Evolutionary conservation across 1,284 basidiomycete genomes (phyloP), one percentile per base, ranked within the genome.

Genomic region (Puccinia triticina): DNA sequence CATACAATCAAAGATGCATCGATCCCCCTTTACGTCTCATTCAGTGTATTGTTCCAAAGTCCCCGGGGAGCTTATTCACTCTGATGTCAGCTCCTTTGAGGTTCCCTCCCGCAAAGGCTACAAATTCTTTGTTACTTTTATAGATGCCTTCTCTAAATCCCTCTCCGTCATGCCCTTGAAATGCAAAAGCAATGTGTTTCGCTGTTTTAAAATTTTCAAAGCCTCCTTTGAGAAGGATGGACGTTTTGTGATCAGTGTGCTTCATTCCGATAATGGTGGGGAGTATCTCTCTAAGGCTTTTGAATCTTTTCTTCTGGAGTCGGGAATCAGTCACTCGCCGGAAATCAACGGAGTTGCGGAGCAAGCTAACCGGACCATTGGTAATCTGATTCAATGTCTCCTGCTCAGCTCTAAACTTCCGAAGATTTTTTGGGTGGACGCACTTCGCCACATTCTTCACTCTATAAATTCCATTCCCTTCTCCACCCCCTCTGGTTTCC

Each of bases 261-360:
- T 83, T 21, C 57, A 59, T 34, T 64, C 67, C 34, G 83, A 83
- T 69, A 82, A 79, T 57, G 83, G 83, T 7, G 50, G 53, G 23
- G 83, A 84, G 71, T 84, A 83, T 55, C 69, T 57, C 23, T 61
- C 57, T 23, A 74, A 61, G 21, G 26, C 40, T 0, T 82, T 82
- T 43, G 37, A 37, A 16, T 26, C 29, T 23, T 83, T 59, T 40
- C 32, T 75, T 26, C 18, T 40, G 40, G 21, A 3, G 18, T 18
- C 21, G 2, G 83, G 83, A 3, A 84, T 83, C 73, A 53, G 16
- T 12, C 69, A 73, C 66, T 72, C 82, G 10, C 83, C 82, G 10
- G 46, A 83, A 61, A 50, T 81, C 23, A 84, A 84, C 64, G n/a
- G 43, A 46, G 40, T 74, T n/a, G 8, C 48, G 18, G 72, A 74